phyloP scores from a whole-genome alignment of 495 filamentous ascomycete species.

The Cenococcum geophilum region DNA sequence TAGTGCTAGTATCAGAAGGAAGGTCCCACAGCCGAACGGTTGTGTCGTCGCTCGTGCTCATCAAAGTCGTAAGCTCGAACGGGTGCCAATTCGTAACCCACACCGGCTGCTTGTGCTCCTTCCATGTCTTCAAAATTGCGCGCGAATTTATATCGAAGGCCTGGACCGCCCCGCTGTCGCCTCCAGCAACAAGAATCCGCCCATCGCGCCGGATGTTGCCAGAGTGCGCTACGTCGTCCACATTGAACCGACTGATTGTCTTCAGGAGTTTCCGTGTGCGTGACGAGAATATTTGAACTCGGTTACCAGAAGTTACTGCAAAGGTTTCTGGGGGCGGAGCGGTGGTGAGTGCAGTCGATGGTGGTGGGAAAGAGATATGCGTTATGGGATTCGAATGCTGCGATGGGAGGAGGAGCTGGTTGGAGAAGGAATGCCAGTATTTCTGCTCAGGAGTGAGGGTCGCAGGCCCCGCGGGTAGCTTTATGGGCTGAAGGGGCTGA shows the following conservation, averaged over 20 bases:
- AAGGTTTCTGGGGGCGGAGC: constrained; percentile 60
- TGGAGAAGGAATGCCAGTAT: constrained; percentile 92
- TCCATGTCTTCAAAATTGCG: constrained; percentile 94
- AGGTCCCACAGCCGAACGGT: constrained; percentile 94
- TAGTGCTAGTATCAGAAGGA: constrained; percentile 65
- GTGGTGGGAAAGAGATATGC: constrained; percentile 72
- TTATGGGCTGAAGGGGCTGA: constrained; percentile 71
- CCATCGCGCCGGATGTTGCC: constrained; percentile 85
- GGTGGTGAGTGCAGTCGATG: constrained; percentile 45
- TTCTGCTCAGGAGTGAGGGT: constrained; percentile 80
- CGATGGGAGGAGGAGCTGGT: constrained; percentile 77
- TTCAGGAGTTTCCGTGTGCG: constrained; percentile 82
- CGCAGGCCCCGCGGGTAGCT: constrained; percentile 68
- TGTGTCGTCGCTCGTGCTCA: constrained; percentile 82
- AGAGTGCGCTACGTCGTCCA: constrained; percentile 73
- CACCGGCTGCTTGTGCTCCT: constrained; percentile 88
- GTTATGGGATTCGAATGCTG: constrained; percentile 79
- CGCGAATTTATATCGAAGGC: constrained; percentile 86
- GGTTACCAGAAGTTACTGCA: constrained; percentile 82
- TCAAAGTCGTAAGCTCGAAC: constrained; percentile 71
- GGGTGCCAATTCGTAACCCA: constrained; percentile 88
- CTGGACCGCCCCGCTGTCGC: constrained; percentile 83
- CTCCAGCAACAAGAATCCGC: constrained; percentile 80
- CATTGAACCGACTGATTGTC: constrained; percentile 76
- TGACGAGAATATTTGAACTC: constrained; percentile 87